These are phyloP conservation scores for Torulaspora franciscae DNA, from an alignment of 805 yeast species.

Conservation along the genomic window DNA sequence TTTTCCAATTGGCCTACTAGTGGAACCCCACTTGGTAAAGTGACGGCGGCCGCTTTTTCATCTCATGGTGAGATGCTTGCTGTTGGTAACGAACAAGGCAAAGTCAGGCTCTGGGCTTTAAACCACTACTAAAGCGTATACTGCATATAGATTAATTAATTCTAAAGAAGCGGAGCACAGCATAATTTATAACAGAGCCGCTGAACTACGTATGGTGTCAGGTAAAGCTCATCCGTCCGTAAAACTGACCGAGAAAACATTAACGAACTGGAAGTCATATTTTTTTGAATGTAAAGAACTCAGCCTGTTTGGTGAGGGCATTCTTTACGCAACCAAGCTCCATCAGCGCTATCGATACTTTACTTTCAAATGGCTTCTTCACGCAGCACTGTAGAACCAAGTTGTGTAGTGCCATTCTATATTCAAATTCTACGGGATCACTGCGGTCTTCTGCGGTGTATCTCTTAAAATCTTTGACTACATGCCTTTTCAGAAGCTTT, in stretches of 20 bases:
- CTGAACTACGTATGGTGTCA: background rate
- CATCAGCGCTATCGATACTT: slow-evolving; percentile 15
- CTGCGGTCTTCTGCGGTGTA: slow-evolving; percentile 15
- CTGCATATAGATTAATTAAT: slow-evolving; percentile 1
- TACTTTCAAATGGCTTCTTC: slow-evolving; percentile 15
- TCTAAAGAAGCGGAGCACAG: background rate
- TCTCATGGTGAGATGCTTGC: slow-evolving; percentile 79
- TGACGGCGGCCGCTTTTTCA: slow-evolving; percentile 73
- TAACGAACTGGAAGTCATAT: slow-evolving; percentile 1
- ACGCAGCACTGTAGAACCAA: slow-evolving; percentile 11
- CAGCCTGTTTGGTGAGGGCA: slow-evolving; percentile 13
- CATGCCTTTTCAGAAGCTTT: slow-evolving; percentile 19
- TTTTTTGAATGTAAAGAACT: slow-evolving; percentile 15
- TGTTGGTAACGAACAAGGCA: slow-evolving; percentile 87
- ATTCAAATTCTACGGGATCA: slow-evolving; percentile 9
- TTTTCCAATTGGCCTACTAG: slow-evolving; percentile 97
- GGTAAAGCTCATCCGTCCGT: background rate
- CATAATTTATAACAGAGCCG: background rate
- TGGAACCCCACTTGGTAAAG: slow-evolving; percentile 94
- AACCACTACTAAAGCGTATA: slow-evolving; percentile 56
- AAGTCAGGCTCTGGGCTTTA: slow-evolving; percentile 81
- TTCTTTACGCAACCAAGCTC: slow-evolving; percentile 12
- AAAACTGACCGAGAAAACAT: background rate
- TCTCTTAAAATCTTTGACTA: slow-evolving; percentile 17
- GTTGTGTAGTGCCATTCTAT: slow-evolving; percentile 10